Conservation (phyloP, 106 monocot genomes). For the Amphibolis antarctica region DNA sequence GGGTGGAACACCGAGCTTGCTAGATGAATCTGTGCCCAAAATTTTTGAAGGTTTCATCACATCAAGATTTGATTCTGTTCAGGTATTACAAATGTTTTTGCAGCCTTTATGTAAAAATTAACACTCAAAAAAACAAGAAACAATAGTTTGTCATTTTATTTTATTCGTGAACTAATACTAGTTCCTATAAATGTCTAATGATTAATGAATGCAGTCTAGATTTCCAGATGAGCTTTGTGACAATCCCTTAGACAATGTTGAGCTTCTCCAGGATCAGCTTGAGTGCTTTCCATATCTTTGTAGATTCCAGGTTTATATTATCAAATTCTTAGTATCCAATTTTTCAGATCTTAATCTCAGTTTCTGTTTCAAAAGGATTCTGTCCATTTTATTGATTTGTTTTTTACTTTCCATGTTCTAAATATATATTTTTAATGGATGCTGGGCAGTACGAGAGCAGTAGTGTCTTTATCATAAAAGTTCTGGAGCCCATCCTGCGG, state of each 20-base stretch:
- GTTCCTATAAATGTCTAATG: background rate
- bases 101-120: background rate
- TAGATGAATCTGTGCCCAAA: constrained; percentile 94
- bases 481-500: constrained; percentile 93
- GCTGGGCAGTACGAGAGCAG: constrained; percentile 69
- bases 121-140: no score
- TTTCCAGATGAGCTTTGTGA: constrained; percentile 71
- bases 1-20: constrained; percentile 75
- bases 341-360: background rate
- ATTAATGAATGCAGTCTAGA: constrained; percentile 84
- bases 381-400: background rate
- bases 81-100: constrained; percentile 29
- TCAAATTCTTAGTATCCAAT: no score
- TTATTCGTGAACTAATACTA: background rate
- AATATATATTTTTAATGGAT: background rate
- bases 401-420: background rate
- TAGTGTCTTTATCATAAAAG: constrained; percentile 81
- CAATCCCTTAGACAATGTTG: constrained; percentile 94
- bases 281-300: constrained; percentile 91
- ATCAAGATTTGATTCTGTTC: constrained; percentile 88
- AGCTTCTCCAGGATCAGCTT: constrained; percentile 92
- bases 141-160: background rate
- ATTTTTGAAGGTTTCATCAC: constrained; percentile 95
- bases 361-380: background rate
- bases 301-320: constrained; percentile 71